A percentile compares a stretch with the other conserved stretches of the same genome.
phyloP scores from a whole-genome alignment of 1,139 yeast species.

The Sugiyamaella sp. region DNA sequence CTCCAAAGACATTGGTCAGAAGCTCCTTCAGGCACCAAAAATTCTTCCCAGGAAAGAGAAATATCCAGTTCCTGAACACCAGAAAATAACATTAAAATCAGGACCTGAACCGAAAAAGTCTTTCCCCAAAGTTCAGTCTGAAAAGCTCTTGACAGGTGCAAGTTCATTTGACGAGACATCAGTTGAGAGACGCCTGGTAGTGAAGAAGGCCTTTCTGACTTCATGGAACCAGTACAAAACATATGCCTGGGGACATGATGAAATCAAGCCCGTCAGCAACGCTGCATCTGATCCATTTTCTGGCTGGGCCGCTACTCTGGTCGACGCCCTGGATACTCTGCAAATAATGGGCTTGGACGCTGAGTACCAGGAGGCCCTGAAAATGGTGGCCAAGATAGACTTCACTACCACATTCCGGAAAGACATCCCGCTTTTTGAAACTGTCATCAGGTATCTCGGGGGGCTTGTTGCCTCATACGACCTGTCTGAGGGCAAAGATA shows the following conservation, averaged over 20 bases:
- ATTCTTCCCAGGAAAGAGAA: slow-evolving; percentile 32
- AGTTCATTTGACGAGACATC: slow-evolving; percentile 13
- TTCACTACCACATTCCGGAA: slow-evolving; percentile 49
- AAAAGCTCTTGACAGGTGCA: slow-evolving; percentile 20
- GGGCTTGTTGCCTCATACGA: slow-evolving; percentile 74
- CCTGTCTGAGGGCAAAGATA: slow-evolving; percentile 54
- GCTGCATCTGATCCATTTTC: slow-evolving; percentile 46
- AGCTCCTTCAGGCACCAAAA: slow-evolving; percentile 14
- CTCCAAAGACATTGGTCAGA: background rate
- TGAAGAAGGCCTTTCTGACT: slow-evolving; percentile 54
- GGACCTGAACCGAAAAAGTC: slow-evolving; percentile 17
- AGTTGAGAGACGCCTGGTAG: slow-evolving; percentile 48
- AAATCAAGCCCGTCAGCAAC: slow-evolving; percentile 47
- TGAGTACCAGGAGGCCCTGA: slow-evolving; percentile 56
- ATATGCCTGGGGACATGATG: slow-evolving; percentile 73
- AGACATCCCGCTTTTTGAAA: slow-evolving; percentile 68
- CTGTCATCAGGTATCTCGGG: slow-evolving; percentile 70
- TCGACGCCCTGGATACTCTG: slow-evolving; percentile 73
- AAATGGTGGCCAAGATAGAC: slow-evolving; percentile 56
- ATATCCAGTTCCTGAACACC: slow-evolving; percentile 28
- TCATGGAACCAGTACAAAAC: slow-evolving; percentile 64
- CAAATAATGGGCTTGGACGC: slow-evolving; percentile 60
- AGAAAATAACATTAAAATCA: slow-evolving; percentile 15
- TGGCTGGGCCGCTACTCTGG: slow-evolving; percentile 56
- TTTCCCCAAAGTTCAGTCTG: slow-evolving; percentile 30